phyloP scores from a whole-genome alignment of 1,139 yeast species.

The Blastobotrys petasosporus region DNA sequence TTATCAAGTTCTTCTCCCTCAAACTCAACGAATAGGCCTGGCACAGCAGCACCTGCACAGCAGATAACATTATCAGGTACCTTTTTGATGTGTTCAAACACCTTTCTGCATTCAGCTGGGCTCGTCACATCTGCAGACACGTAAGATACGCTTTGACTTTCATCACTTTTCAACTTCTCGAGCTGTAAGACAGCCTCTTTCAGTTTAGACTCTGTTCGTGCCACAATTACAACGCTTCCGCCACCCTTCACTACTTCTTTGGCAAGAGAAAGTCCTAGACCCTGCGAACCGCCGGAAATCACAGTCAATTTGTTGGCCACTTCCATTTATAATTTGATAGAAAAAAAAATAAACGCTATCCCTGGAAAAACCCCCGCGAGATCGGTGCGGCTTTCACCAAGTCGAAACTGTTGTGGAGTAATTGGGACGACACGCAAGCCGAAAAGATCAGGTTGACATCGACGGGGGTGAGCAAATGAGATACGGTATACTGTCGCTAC shows the following conservation, averaged over 20 bases:
- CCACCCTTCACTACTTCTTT: constrained; percentile 48
- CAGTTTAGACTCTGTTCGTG: constrained; percentile 62
- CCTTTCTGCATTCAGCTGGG: constrained; percentile 45
- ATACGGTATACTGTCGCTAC: constrained; percentile 3
- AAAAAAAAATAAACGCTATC: neutral
- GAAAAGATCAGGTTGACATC: neutral
- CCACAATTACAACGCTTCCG: constrained; percentile 65
- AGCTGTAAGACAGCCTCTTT: constrained; percentile 45
- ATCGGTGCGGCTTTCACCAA: too few species aligned
- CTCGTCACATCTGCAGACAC: constrained; percentile 62
- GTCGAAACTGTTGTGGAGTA: neutral
- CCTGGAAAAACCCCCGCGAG: neutral
- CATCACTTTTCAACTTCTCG: constrained; percentile 24
- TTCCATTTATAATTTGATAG: constrained; percentile 8
- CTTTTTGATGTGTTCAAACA: constrained; percentile 34
- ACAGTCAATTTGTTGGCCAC: constrained; percentile 46
- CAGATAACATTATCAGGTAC: constrained; percentile 69
- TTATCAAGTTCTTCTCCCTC: constrained; percentile 49
- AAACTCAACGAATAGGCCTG: constrained; percentile 70
- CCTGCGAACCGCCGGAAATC: constrained; percentile 95
- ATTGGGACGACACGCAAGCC: neutral
- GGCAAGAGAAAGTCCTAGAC: constrained; percentile 81
- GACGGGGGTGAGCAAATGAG: neutral
- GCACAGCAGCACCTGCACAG: constrained; percentile 84
- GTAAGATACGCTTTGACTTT: constrained; percentile 40